Evolutionary conservation across 2,329 filamentous ascomycete species (phyloP), one percentile per base, ranked within the genome.

Genomic region (Trichoderma koningiopsis): DNA sequence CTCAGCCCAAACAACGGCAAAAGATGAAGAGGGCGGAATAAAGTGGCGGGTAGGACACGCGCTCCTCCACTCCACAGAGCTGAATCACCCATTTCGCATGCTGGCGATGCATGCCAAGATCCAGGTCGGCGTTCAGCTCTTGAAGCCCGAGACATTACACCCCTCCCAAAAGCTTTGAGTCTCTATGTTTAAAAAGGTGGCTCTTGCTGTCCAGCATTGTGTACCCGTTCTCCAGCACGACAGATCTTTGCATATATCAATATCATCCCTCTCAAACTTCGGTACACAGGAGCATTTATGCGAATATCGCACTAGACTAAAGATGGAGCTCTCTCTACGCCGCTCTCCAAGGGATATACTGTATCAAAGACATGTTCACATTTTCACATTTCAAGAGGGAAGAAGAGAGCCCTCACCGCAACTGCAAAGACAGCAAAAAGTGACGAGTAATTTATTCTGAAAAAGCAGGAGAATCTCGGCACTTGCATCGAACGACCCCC

Each of bases 91-190:
- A 55, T 63, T 5, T 22, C 47, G 35, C 52, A 19, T 29, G n/a
- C 31, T 27, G 19, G 22, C 35, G 37, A 53, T 27, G 31, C 31
- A 53, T 35, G 31, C 31, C 31, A 22, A 57, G 24, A 27, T 43
- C 35, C 11, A 56, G 11, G 49, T 65, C 62, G 62, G 52, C 62
- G 62, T 65, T 24, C 62, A 65, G 35, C 49, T 43, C 29, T 11
- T 52, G 56, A 56, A 65, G 62, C 62, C 62, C 52, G 62, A 65
- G 62, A 65, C 62, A 56, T 64, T 11, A 11, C 14, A n/a, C 24
- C 24, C 33, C 31, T 2, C 8, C 47, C 47, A 19, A 11, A 13
- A 22, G 4, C 8, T 8, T n/a, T 43, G 40, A 19, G 40, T 13
- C 27, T 33, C 31, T 11, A 33, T n/a, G 24, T 56, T 56, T 5